phyloP scores from a whole-genome alignment of 192 early-diverging fungal genomes.

The Rhizophagus sp. region DNA sequence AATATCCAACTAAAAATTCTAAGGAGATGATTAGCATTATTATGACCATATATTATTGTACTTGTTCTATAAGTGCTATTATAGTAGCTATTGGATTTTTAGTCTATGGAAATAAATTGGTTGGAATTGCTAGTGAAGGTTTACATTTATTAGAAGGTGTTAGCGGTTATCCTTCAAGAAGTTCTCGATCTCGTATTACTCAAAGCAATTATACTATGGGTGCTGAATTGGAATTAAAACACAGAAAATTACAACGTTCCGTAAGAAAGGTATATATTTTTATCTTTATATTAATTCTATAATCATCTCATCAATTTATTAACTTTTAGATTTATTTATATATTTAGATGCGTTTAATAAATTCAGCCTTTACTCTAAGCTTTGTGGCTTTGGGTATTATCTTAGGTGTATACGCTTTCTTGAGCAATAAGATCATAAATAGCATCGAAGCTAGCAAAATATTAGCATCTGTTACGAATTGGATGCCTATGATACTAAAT shows the following conservation, averaged over 20 bases:
- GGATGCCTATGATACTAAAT: background rate
- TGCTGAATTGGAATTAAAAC: slow-evolving; percentile 13
- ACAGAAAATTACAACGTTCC: background rate
- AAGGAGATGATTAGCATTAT: background rate
- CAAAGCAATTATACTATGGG: too few relatives aligned
- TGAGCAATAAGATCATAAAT: background rate
- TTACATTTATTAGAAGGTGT: slow-evolving; percentile 16
- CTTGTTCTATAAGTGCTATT: background rate
- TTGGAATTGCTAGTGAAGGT: slow-evolving; percentile 14
- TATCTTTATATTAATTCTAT: too few relatives aligned
- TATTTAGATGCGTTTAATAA: slow-evolving; percentile 6
- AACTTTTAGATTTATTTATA: background rate
- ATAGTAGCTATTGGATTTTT: background rate
- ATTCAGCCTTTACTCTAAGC: background rate
- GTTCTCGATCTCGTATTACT: background rate
- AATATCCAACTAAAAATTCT: background rate
- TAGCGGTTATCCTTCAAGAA: background rate
- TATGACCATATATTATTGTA: background rate
- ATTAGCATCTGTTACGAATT: background rate
- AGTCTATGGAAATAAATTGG: slow-evolving; percentile 15
- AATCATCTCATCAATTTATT: background rate
- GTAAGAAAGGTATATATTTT: slow-evolving; percentile 4
- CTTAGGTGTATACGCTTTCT: background rate
- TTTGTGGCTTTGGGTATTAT: background rate
- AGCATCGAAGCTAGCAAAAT: background rate